Evolutionary conservation across 2,329 filamentous ascomycete species (phyloP), one percentile per base, ranked within the genome.

Genomic region (Penicillium glabrum): DNA sequence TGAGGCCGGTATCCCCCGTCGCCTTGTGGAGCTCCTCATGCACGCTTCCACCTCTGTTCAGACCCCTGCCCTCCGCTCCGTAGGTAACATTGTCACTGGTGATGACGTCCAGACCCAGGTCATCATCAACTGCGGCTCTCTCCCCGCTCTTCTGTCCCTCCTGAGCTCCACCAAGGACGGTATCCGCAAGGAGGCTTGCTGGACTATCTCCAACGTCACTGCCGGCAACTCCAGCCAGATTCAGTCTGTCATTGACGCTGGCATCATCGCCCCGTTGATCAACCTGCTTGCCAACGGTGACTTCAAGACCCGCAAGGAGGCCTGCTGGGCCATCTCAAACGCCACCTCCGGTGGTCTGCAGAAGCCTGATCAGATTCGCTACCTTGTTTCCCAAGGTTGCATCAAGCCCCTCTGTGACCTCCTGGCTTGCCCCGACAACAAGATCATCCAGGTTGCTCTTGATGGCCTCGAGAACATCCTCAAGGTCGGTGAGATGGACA

Each of bases 161-260:
- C 82, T 99, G 61, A 93, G 93, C 83, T 98, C 93, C 35, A 95
- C 91, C 72, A 99, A 99, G 84, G 95, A 99, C 71, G 95, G 95
- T 26, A 99, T 99, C 66, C 91, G 95, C 65, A 99, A 99, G 83
- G 95, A 99, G 79, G 95, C 95, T 27, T 99, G 95, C 86, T 99
- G 95, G 95, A 99, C 95, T 50, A 99, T 99, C 69, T 97, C 93
- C 74, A 99, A 99, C 83, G 91, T 99, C 71, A 99, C 95, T 31
- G 95, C 95, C 58, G 95, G 95, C 61, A 99, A 99, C 83, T 96
- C 93, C 37, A 91, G 89, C 56, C 95, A 99, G 79, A 99, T 99
- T 68, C 95, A 99, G 81, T 83, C 92, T 10, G 95, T 99, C 54
- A 89, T 99, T 68, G 95, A 99, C 71, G 93, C 93, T 69, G 95